phyloP scores from a whole-genome alignment of 331 rosid genomes.

The Quercus lobata region DNA sequence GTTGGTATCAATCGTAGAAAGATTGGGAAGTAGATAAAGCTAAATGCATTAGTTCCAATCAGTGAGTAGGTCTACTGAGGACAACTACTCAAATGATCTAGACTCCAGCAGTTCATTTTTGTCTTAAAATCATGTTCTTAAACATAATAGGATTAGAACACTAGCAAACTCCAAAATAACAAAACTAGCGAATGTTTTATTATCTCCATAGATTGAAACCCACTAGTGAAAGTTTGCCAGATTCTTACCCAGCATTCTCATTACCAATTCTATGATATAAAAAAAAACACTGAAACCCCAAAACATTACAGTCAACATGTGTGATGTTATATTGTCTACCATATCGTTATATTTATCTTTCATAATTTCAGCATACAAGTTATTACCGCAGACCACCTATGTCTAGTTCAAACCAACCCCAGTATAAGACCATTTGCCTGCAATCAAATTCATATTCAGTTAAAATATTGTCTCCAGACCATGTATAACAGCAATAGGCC shows the following conservation, averaged over 20 bases:
- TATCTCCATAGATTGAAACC: background rate
- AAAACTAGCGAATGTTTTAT: background rate
- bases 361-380: background rate
- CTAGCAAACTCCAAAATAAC: background rate
- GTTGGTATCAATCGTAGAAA: background rate
- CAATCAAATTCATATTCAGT: constrained; percentile 6
- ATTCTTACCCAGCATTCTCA: constrained; percentile 6
- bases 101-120: constrained; percentile 1
- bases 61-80: constrained; percentile 1
- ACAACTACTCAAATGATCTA: constrained; percentile 5
- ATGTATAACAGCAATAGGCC: background rate
- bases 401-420: constrained; percentile 12
- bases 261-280: background rate
- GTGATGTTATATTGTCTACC: background rate
- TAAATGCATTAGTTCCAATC: background rate
- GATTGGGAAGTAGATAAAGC: background rate
- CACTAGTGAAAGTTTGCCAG: constrained; percentile 16
- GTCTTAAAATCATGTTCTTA: background rate
- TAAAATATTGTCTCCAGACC: background rate
- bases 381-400: constrained; percentile 4
- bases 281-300: background rate
- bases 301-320: background rate
- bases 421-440: background rate
- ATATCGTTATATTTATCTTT: constrained; percentile 10
- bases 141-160: background rate